Base-by-base conservation (phyloP, 2,329 filamentous ascomycete species). In the Sarocladium brachiariae region DNA sequence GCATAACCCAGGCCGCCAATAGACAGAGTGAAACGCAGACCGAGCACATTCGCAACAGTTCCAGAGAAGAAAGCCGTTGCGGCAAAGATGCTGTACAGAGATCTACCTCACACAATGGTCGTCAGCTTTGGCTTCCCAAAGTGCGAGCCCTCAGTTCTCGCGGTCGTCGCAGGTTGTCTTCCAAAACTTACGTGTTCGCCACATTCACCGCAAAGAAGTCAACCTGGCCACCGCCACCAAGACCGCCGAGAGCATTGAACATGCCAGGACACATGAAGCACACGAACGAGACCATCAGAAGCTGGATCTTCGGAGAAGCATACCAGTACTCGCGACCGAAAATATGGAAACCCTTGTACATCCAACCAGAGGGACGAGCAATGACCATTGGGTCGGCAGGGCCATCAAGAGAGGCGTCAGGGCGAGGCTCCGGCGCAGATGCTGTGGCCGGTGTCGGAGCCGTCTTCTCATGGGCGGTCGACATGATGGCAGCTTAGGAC, bases 1-100 rank as follows among this genome's bases (percentile, higher is more conserved):
- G 78, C 83, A 71, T 92, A 92, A 50, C 88, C 87, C 49, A 90
- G 66, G 13, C 87, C 87, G 55, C 87, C 87, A 56, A 91, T 76
- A 4, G 80, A 75, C 48, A 92, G 71, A 14, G 86, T 85, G 39
- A 76, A 62, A 59, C 79, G 80, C 54, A 90, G 78, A 51, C 87
- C 88, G 50, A 90, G 73, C 56, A 78, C 80, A 71, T 93, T 93
- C 69, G 85, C 84, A 61, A 91, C 78, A 49, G 86, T 91, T 51
- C 86, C 86, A 57, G 87, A 85, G 62, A 87, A 78, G 68, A 89
- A 80, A 55, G 80, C 85, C 34, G 83, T 74, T 47, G 81, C 71
- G 39, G 80, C 80, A 63, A 89, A 89, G 31, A 83, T 86, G 55
- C 81, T 81, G 70, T 89, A 88, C 48, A 90, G 69, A 19, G 85